phyloP scores from a whole-genome alignment of 257 asterid genomes.

The Fraxinus anomala region DNA sequence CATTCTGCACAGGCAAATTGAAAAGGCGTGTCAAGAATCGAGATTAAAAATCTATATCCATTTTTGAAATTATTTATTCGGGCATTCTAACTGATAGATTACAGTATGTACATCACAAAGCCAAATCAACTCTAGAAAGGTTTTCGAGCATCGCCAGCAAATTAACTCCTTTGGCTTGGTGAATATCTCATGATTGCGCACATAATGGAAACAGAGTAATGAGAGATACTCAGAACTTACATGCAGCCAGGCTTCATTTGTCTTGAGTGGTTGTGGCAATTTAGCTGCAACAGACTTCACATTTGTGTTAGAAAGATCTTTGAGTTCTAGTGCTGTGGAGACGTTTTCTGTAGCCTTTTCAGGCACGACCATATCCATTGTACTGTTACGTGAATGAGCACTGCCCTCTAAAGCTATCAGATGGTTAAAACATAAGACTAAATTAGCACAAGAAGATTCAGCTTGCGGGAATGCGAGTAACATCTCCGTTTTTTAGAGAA shows the following conservation, averaged over 20 bases:
- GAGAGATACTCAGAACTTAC: constrained; percentile 36
- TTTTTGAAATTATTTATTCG: neutral
- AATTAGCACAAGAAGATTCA: neutral
- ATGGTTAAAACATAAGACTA: constrained; percentile 17
- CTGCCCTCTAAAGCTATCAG: constrained; percentile 42
- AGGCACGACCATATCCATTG: constrained; percentile 27
- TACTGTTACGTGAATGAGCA: constrained; percentile 40
- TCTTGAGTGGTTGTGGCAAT: constrained; percentile 39
- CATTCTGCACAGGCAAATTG: constrained; percentile 52
- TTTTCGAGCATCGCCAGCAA: neutral
- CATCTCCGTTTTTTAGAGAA: no score
- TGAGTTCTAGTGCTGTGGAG: constrained; percentile 51
- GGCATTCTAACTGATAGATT: neutral
- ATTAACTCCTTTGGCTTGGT: neutral
- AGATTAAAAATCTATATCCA: neutral
- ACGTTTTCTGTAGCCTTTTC: constrained; percentile 41
- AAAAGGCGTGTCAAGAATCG: neutral
- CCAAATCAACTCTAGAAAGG: neutral
- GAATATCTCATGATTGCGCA: neutral
- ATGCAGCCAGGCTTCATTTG: constrained; percentile 67
- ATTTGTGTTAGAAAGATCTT: constrained; percentile 48
- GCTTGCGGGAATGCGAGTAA: neutral
- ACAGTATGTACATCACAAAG: constrained; percentile 9
- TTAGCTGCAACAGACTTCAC: constrained; percentile 45
- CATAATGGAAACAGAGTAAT: neutral